These are phyloP conservation scores for Fusarium chlamydosporum DNA, from an alignment of 2,329 filamentous ascomycete genomes.

Conservation along the genomic window DNA sequence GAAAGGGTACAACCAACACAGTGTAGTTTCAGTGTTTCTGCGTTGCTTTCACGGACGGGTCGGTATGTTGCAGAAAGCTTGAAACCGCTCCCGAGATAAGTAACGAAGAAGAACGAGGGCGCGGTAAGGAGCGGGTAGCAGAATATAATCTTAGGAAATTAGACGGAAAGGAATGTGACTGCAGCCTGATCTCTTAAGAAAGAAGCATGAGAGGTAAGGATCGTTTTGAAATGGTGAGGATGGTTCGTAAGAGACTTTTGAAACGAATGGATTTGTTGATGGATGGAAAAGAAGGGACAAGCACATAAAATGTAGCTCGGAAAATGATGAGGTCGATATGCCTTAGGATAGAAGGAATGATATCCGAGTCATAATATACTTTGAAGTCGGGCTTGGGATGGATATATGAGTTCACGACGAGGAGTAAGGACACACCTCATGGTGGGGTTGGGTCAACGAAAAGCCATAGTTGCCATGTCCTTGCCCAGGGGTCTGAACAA, in stretches of 20 bases:
- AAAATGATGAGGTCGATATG: slow-evolving; percentile 21
- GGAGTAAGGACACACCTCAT: slow-evolving; percentile 38
- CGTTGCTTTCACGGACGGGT: slow-evolving; percentile 33
- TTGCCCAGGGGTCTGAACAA: slow-evolving; percentile 46
- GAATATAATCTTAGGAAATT: slow-evolving; percentile 28
- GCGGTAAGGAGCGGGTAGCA: slow-evolving; percentile 19
- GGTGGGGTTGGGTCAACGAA: slow-evolving; percentile 43
- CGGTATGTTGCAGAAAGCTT: slow-evolving; percentile 39
- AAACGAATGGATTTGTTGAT: slow-evolving; percentile 8
- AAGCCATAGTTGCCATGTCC: slow-evolving; percentile 44
- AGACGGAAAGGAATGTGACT: slow-evolving; percentile 26
- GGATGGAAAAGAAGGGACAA: slow-evolving; percentile 27
- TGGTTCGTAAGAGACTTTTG: slow-evolving; percentile 21
- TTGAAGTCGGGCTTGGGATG: slow-evolving; percentile 43
- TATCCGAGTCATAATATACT: slow-evolving; percentile 21
- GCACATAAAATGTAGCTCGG: slow-evolving; percentile 19
- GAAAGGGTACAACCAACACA: slow-evolving; percentile 42
- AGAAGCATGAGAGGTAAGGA: slow-evolving; percentile 10
- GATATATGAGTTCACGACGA: slow-evolving; percentile 47
- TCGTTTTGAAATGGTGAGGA: slow-evolving; percentile 7
- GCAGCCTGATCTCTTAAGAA: slow-evolving; percentile 19
- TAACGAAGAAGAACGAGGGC: slow-evolving; percentile 31
- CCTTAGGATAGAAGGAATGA: slow-evolving; percentile 28
- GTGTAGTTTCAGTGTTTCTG: slow-evolving; percentile 37
- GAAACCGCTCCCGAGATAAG: slow-evolving; percentile 42